These are phyloP conservation scores for Alternaria dauci DNA, from an alignment of 2,329 filamentous ascomycete species.

Conservation along the genomic window DNA sequence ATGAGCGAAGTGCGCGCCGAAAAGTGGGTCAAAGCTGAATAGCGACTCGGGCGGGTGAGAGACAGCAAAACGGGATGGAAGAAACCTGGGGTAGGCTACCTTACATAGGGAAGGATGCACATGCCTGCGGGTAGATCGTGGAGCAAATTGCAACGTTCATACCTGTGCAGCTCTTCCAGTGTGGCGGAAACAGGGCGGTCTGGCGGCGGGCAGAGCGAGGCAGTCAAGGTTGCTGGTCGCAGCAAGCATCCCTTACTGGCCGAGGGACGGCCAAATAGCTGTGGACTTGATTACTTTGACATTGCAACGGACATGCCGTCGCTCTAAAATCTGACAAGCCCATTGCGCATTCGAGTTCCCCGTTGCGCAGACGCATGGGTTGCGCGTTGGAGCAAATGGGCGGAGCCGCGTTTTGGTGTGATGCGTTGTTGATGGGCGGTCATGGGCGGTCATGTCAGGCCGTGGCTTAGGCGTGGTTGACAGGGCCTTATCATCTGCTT, in stretches of 20 bases:
- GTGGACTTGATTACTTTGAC: constrained; percentile 1
- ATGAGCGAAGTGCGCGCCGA: not conserved
- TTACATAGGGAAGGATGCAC: constrained; percentile 12
- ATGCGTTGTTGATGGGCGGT: constrained; percentile 19
- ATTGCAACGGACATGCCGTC: constrained; percentile 5
- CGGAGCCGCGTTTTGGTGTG: constrained; percentile 7
- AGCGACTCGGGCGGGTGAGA: not conserved
- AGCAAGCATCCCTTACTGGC: constrained; percentile 24
- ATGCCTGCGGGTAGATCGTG: constrained; percentile 4
- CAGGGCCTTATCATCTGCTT: constrained; percentile 7
- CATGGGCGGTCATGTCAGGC: constrained; percentile 17
- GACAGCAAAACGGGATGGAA: constrained; percentile 1
- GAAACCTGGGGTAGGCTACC: constrained; percentile 7
- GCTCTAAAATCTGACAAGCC: constrained; percentile 5
- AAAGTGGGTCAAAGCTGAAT: not conserved
- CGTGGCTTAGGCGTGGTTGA: constrained; percentile 16
- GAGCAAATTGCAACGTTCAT: constrained; percentile 7
- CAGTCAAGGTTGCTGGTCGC: constrained; percentile 26
- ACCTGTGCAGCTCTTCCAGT: constrained; percentile 15
- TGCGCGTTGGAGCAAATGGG: constrained; percentile 21
- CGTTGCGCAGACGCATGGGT: constrained; percentile 10
- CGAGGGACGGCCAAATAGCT: not conserved
- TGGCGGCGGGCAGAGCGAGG: constrained; percentile 25
- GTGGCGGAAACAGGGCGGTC: constrained; percentile 21
- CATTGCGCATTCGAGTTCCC: not conserved